These are phyloP conservation scores for Spergularia marina DNA, from an alignment of 148 eudicot species.

Conservation along the genomic window DNA sequence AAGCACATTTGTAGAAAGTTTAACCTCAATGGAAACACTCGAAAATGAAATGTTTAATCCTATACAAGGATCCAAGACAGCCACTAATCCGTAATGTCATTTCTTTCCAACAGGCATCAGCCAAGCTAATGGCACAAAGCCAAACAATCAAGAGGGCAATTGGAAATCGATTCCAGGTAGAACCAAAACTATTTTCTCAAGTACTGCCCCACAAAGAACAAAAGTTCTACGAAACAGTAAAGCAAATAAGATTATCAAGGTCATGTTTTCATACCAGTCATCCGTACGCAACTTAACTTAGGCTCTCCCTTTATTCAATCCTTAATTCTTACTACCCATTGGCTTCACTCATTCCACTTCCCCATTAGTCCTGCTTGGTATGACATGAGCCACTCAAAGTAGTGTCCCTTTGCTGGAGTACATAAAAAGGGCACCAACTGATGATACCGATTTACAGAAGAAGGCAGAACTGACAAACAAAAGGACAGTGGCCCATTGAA, in stretches of 20 bases:
- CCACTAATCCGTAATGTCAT: background rate
- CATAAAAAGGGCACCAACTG: too few species aligned
- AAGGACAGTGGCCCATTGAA: too few species aligned
- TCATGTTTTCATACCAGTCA: background rate
- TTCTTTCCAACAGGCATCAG: too few species aligned
- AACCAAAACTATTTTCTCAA: background rate
- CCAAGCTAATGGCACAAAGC: too few species aligned
- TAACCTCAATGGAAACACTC: background rate
- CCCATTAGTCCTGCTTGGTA: background rate
- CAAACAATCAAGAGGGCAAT: background rate
- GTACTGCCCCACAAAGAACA: background rate
- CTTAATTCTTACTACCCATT: background rate
- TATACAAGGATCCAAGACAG: background rate
- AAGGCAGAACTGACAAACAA: too few species aligned
- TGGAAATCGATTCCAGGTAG: background rate
- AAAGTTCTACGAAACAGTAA: background rate
- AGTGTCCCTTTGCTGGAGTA: background rate
- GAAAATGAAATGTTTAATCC: background rate
- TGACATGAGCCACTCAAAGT: background rate
- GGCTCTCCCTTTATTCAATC: background rate
- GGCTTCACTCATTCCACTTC: background rate
- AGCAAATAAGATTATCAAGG: too few species aligned
- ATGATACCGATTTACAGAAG: too few species aligned
- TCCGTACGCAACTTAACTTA: background rate
- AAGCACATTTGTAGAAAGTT: background rate